phyloP scores from a whole-genome alignment of 2,329 filamentous ascomycete genomes.

The Calonectria pauciramosa region DNA sequence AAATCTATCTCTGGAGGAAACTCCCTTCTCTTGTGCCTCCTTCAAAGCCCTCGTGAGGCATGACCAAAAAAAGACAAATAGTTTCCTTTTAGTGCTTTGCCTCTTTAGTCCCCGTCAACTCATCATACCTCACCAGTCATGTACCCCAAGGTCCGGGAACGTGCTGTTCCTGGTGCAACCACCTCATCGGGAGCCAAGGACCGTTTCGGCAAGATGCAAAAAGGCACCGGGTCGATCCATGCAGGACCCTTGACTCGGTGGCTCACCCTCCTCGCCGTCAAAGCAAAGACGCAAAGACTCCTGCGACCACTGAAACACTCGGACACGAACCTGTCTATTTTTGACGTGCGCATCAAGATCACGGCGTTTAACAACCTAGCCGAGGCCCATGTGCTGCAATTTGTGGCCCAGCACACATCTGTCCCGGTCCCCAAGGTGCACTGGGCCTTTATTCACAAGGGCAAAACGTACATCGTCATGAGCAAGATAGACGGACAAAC shows the following conservation, averaged over 20 bases:
- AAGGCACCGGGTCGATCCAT: neutral
- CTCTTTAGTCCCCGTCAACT: neutral
- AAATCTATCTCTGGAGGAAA: neutral
- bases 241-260: neutral
- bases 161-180: neutral
- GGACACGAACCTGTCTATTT: neutral
- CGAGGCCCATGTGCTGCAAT: conserved; percentile 15
- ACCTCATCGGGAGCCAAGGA: neutral
- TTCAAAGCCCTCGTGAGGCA: neutral
- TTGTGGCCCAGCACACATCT: conserved; percentile 15
- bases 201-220: neutral
- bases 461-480: conserved; percentile 35
- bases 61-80: neutral
- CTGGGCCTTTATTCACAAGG: conserved; percentile 27
- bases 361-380: conserved; percentile 6
- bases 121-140: neutral
- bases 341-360: neutral
- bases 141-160: neutral
- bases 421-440: conserved; percentile 30
- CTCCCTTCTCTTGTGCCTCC: neutral
- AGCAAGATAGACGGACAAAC: conserved; percentile 33
- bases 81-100: neutral
- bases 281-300: conserved; percentile 1
- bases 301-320: neutral
- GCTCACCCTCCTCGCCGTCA: neutral